phyloP scores from a whole-genome alignment of 2,329 filamentous ascomycete species.

The Mariannaea sp. region DNA sequence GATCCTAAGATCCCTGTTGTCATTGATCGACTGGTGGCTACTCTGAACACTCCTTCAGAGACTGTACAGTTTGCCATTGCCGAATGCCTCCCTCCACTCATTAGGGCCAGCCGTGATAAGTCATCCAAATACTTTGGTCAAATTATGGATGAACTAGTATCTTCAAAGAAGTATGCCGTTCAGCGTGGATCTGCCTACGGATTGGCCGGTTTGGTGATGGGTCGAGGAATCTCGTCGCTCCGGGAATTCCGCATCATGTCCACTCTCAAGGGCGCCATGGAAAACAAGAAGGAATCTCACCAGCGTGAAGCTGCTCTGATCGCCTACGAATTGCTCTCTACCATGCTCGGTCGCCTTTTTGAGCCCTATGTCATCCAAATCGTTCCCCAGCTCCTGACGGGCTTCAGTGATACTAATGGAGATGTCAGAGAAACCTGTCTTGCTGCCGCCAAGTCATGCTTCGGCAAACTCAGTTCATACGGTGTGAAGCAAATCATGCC shows the following conservation, averaged over 20 bases:
- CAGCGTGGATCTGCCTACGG: constrained; percentile 95
- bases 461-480: constrained; percentile 89
- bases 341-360: constrained; percentile 84
- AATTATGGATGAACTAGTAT: constrained; percentile 80
- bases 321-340: constrained; percentile 87
- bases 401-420: constrained; percentile 85
- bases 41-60: constrained; percentile 92
- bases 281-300: constrained; percentile 92
- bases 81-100: constrained; percentile 89
- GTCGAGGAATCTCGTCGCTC: constrained; percentile 81
- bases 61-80: constrained; percentile 96
- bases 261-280: constrained; percentile 78
- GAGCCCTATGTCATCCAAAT: constrained; percentile 97
- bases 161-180: constrained; percentile 88
- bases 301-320: constrained; percentile 88
- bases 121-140: constrained; percentile 79
- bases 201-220: constrained; percentile 84
- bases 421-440: constrained; percentile 93
- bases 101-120: constrained; percentile 78
- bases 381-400: constrained; percentile 84
- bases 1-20: constrained; percentile 88
- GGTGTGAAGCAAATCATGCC: constrained; percentile 95
- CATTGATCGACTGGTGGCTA: constrained; percentile 81
- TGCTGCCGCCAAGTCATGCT: constrained; percentile 92
- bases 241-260: constrained; percentile 86